These are phyloP conservation scores for Penicillium maclennaniae DNA, from an alignment of 495 filamentous ascomycete genomes.

Conservation along the genomic window DNA sequence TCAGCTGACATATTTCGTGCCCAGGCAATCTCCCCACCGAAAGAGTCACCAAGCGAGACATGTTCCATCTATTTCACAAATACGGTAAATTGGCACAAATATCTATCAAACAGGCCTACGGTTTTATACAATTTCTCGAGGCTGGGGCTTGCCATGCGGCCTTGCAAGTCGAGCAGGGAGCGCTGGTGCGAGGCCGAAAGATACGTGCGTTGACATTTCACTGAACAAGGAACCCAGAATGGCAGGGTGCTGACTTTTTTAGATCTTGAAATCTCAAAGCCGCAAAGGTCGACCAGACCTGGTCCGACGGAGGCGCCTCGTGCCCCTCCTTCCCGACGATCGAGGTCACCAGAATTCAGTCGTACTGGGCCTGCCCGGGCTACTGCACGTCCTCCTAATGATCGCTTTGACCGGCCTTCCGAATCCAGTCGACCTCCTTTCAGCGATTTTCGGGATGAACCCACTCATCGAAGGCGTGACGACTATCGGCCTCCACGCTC, in stretches of 20 bases:
- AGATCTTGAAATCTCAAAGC: slow-evolving; percentile 94
- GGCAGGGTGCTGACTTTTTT: slow-evolving; percentile 4
- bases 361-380: slow-evolving; percentile 44
- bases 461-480: slow-evolving; percentile 49
- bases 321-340: slow-evolving; percentile 48
- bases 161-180: slow-evolving; percentile 72
- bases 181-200: slow-evolving; percentile 72
- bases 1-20: slow-evolving; percentile 14
- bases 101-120: slow-evolving; percentile 94
- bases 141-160: slow-evolving; percentile 66
- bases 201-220: slow-evolving; percentile 68
- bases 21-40: slow-evolving; percentile 91
- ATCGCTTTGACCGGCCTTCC: slow-evolving; percentile 44
- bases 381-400: slow-evolving; percentile 29
- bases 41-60: slow-evolving; percentile 85
- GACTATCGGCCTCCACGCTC: slow-evolving; percentile 63
- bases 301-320: slow-evolving; percentile 37
- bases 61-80: slow-evolving; percentile 82
- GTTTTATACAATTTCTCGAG: slow-evolving; percentile 92
- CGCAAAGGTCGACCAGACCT: slow-evolving; percentile 70
- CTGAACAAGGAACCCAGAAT: background rate
- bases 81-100: slow-evolving; percentile 91
- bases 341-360: slow-evolving; percentile 67
- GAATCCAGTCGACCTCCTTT: slow-evolving; percentile 38
- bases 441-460: slow-evolving; percentile 50